Percentiles rank a stretch among this genome's conserved stretches.
Evolutionary conservation across 306 rosid genomes (phyloP).

Genomic region (Rosa multiflora): DNA sequence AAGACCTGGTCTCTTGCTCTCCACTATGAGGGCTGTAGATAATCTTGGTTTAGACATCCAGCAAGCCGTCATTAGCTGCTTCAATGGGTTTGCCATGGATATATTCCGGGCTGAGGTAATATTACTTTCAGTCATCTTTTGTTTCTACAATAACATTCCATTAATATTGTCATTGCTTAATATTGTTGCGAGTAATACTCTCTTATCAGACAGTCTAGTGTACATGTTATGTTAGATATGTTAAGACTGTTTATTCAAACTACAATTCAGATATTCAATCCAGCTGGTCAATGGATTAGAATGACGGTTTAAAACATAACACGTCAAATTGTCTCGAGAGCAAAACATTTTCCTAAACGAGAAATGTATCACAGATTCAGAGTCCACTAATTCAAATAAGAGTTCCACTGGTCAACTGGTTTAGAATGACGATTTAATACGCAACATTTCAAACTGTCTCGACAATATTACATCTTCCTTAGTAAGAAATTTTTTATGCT

Average conservation of each 20-base stretch:
- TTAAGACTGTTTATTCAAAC: not conserved
- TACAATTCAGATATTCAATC: not conserved
- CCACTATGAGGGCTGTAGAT: constrained; percentile 88
- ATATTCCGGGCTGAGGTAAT: constrained; percentile 91
- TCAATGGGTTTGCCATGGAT: constrained; percentile 95
- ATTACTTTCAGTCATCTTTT: not conserved
- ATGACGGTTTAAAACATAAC: not conserved
- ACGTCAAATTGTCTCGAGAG: not conserved
- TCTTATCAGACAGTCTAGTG: not conserved
- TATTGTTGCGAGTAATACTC: not conserved
- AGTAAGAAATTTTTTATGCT: not conserved
- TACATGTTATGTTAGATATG: not conserved
- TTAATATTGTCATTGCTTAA: not conserved
- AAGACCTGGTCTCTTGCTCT: constrained; percentile 86
- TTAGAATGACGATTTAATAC: not conserved
- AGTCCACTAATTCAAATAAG: not conserved
- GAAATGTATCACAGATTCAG: not conserved
- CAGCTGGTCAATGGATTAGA: not conserved
- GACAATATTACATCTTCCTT: not conserved
- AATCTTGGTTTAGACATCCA: constrained; percentile 92
- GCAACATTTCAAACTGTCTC: not conserved
- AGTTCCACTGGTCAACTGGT: not conserved
- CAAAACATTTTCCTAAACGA: not conserved
- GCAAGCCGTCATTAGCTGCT: constrained; percentile 98
- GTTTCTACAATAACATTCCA: not conserved